phyloP scores from a whole-genome alignment of 352 stramenopile genomes.

The Phytophthora colocasiae region DNA sequence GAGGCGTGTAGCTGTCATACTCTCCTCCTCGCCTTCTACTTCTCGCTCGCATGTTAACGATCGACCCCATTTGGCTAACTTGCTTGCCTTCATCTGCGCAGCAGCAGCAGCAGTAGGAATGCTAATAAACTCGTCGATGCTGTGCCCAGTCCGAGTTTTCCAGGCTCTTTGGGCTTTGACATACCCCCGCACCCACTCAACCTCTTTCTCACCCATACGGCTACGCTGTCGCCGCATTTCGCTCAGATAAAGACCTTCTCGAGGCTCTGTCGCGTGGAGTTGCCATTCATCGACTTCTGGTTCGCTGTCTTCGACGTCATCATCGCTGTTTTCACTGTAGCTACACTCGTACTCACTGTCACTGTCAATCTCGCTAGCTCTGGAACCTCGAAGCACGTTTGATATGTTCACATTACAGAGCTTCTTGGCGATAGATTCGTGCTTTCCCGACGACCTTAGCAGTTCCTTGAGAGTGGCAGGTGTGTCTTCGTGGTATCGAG shows the following conservation, averaged over 20 bases:
- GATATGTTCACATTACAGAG: background rate
- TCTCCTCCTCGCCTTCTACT: conserved; percentile 19
- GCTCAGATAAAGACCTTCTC: conserved; percentile 34
- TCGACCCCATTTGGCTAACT: background rate
- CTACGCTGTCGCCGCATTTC: conserved; percentile 35
- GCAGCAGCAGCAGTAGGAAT: conserved; percentile 4
- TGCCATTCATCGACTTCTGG: conserved; percentile 42
- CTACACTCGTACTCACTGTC: conserved; percentile 30
- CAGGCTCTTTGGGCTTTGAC: conserved; percentile 35
- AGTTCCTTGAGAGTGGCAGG: conserved; percentile 28
- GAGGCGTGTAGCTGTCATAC: conserved; percentile 7
- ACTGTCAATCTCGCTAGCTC: conserved; percentile 24
- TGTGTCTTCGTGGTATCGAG: conserved; percentile 23
- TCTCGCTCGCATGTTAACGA: conserved; percentile 2
- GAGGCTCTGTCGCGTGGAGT: conserved; percentile 28
- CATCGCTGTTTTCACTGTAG: conserved; percentile 25
- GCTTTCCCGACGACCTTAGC: conserved; percentile 13
- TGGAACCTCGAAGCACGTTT: background rate
- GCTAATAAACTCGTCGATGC: conserved; percentile 37
- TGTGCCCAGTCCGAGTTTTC: conserved; percentile 30
- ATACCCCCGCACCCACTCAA: conserved; percentile 32
- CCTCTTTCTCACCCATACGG: conserved; percentile 33
- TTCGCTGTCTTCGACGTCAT: conserved; percentile 28
- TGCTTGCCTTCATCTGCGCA: conserved; percentile 3
- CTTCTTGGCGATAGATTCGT: background rate